Evolutionary conservation across 148 eudicot genomes (phyloP), one percentile per base, ranked within the genome.

Genomic region (Spergularia marina): DNA sequence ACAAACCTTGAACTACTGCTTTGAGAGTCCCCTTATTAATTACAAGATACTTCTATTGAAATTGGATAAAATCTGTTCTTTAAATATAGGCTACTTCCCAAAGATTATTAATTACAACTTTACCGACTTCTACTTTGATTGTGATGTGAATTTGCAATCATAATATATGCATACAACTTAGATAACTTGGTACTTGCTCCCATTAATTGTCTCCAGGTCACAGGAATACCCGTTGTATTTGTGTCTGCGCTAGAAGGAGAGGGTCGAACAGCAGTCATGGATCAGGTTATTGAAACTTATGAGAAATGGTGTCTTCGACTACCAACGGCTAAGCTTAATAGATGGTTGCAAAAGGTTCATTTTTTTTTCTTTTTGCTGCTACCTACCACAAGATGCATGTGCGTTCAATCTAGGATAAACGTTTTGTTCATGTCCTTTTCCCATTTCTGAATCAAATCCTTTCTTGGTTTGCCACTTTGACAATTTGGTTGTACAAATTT

Each of bases 221-320:
- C 97, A 17, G 99, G 99, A 65, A 88, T 96, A 69, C 99, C 99
- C 7, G 93, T 96, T 77, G 83, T 96, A 34, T 92, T 96, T 79
- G 86, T 89, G 75, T 96, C 99, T 58, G 99, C 98, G 4, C 77
- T 91, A 53, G 94, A 92, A 79, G 97, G 96, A 75, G 88, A 74
- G 78, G 97, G 99, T 12, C 87, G 94, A 61, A 62, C 79, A 55
- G 84, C 87, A 80, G 83, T 92, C 74, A 89, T 91, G 97, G 83
- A 71, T 65, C 89, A 96, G 79, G 90, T 92, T 53, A 78, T 88
- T 44, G 88, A 85, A 47, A 96, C 98, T 47, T 96, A 92, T 52
- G 93, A 91, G 69, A 95, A 88, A 79, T 96, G 99, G 99, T 90
- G 99, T 76, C 68, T 83, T 64, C 88, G 99, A 81, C 78, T 96